phyloP scores from a whole-genome alignment of 352 stramenopile species.

The Phytophthora constricta region DNA sequence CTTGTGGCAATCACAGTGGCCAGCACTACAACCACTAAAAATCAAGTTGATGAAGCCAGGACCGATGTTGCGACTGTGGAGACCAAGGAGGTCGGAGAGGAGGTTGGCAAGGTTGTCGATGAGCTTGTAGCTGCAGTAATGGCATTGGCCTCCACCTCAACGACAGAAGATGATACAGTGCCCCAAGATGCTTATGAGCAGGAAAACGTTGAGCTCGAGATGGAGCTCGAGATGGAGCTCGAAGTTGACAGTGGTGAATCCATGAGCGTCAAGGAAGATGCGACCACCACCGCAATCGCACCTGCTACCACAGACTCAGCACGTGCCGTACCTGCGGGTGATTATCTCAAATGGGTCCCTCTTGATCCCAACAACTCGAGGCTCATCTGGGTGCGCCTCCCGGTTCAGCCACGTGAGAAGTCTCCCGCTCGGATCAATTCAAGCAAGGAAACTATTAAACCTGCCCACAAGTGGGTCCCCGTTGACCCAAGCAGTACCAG shows the following conservation, averaged over 20 bases:
- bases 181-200: background rate
- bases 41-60: background rate
- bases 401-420: slow-evolving; percentile 7
- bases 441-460: slow-evolving; percentile 6
- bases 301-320: background rate
- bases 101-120: background rate
- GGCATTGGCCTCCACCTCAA: too few relatives aligned
- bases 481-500: slow-evolving; percentile 27
- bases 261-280: background rate
- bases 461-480: slow-evolving; percentile 18
- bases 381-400: slow-evolving; percentile 26
- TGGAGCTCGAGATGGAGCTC: background rate
- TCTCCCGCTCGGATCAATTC: slow-evolving; percentile 14
- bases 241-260: background rate
- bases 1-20: background rate
- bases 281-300: background rate
- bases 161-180: background rate
- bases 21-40: background rate
- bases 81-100: too few relatives aligned
- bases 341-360: slow-evolving; percentile 19
- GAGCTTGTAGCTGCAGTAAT: background rate
- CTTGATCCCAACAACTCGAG: slow-evolving; percentile 29
- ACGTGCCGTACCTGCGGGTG: background rate
- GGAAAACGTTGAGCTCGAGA: background rate
- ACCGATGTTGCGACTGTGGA: background rate